Conservation (phyloP, 306 rosid species). For the Carpinus viminea region DNA sequence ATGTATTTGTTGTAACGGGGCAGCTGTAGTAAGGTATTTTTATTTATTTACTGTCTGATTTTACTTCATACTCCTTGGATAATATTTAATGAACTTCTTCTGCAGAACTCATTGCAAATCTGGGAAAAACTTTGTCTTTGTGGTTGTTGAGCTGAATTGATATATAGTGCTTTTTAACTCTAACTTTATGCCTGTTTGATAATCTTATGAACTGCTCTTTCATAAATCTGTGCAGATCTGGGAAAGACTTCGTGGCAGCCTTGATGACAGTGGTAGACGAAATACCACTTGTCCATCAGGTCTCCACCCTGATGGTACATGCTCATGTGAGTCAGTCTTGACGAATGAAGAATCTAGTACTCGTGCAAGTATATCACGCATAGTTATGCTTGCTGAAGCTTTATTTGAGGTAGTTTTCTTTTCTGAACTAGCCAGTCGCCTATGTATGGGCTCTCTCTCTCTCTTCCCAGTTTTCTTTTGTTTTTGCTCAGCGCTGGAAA, state of each 20-base stretch:
- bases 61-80: neutral
- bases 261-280: conserved; percentile 63
- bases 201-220: conserved; percentile 24
- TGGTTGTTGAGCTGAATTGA: conserved; percentile 3
- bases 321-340: conserved; percentile 75
- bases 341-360: conserved; percentile 73
- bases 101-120: neutral
- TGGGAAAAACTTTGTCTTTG: neutral
- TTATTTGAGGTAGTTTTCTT: conserved; percentile 73
- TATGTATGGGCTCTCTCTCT: neutral
- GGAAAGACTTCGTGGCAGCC: conserved; percentile 93
- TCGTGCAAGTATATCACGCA: conserved; percentile 94
- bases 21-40: neutral
- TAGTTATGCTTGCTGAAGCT: conserved; percentile 97
- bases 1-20: neutral
- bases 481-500: neutral
- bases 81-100: neutral
- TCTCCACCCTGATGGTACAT: conserved; percentile 79
- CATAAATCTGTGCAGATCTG: conserved; percentile 55
- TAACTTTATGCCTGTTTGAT: neutral
- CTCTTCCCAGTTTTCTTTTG: too few relatives aligned
- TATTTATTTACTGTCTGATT: neutral
- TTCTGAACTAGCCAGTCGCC: conserved; percentile 10
- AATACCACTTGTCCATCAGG: conserved; percentile 81
- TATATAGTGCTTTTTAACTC: neutral